Percentiles rank a stretch among this genome's conserved stretches.
These are phyloP conservation scores for Pyrenophora seminiperda DNA, from an alignment of 2,329 filamentous ascomycete genomes.

Conservation along the genomic window DNA sequence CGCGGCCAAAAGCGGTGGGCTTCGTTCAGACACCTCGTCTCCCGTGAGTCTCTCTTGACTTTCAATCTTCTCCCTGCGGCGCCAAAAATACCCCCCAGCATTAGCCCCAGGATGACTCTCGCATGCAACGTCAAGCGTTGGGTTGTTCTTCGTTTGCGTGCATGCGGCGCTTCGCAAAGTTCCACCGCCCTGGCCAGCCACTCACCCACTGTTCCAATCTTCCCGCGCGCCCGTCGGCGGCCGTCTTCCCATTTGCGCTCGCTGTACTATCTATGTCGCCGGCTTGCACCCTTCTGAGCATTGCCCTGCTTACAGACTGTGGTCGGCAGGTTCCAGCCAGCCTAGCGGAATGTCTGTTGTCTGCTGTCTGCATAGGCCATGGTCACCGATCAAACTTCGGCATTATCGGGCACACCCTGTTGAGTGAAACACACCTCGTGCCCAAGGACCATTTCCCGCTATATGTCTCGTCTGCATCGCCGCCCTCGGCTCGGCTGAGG, in stretches of 20 bases:
- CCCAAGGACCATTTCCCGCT: constrained; percentile 11
- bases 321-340: constrained; percentile 7
- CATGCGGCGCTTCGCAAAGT: constrained; percentile 24
- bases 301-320: background rate
- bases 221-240: background rate
- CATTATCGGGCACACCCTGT: constrained; percentile 16
- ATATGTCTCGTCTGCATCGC: constrained; percentile 5
- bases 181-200: constrained; percentile 20
- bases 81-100: constrained; percentile 4
- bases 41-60: constrained; percentile 3
- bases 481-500: constrained; percentile 8
- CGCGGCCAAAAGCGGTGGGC: background rate
- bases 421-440: constrained; percentile 23
- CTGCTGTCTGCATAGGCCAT: constrained; percentile 14
- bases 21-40: background rate
- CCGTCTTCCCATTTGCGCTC: background rate
- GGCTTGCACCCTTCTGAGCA: background rate
- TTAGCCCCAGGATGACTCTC: constrained; percentile 8
- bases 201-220: constrained; percentile 8
- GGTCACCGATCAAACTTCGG: constrained; percentile 18
- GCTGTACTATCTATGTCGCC: background rate
- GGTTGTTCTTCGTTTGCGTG: constrained; percentile 24
- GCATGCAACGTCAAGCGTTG: constrained; percentile 19
- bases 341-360: constrained; percentile 8
- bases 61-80: background rate